Base-by-base conservation (phyloP, 768 basidiomycete genomes). In the Suillus subluteus region DNA sequence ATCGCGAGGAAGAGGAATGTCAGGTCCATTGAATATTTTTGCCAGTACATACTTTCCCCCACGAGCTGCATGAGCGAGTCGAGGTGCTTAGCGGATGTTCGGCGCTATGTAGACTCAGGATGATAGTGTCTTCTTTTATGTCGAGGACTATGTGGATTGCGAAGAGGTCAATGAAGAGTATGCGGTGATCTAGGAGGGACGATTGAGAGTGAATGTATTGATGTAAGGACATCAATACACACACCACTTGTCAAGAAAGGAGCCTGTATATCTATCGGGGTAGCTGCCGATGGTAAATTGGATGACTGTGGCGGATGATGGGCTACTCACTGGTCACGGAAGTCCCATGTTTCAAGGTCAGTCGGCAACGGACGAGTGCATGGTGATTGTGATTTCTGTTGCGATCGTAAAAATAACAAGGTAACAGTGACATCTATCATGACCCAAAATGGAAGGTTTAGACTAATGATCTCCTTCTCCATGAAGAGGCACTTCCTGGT, bases 1-100 rank as follows among this genome's bases (percentile, higher is more conserved):
- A 82, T 72, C 44, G 80, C 76, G 15, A 86, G 67, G 40, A 86
- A 74, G 35, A 86, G 74, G 65, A 86, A 84, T 1, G 84, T 86
- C 4, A 84, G 82, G 65, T 86, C 84, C 5, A 72, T 74, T n/a
- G 41, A 69, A 67, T 67, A 69, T 68, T 56, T 26, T 26, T 41
- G 38, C 70, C 70, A 70, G 58, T 71, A 71, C 6, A n/a, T n/a
- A 32, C 73, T 66, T 30, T 67, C 62, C 50, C 62, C 64, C 23
- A 48, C 50, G 13, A 35, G n/a, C 30, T 63, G 16, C 26, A 63
- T 37, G 67, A 67, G 58, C 26, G 72, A 61, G 41, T 64, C 65
- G 38, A 66, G 48, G 15, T 63, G 50, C 6, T 56, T 44, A 26
- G 66, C 63, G 9, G 69, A 62, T 11, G 62, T 67, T 21, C 38